Conservation (phyloP, 2,329 filamentous ascomycete species). For the Mollisia scopiformis region DNA sequence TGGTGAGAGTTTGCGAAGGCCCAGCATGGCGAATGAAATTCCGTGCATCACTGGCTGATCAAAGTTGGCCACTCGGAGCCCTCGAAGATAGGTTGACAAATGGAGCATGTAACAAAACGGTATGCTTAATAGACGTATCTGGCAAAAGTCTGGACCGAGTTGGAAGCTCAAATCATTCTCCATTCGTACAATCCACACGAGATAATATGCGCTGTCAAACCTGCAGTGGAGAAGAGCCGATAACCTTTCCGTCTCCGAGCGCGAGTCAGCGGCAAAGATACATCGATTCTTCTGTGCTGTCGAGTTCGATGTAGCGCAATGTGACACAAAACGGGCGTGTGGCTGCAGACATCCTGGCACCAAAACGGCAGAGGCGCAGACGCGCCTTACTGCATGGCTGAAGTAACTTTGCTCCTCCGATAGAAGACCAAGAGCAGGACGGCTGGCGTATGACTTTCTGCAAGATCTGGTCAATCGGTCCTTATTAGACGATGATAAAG, state of each 20-base stretch:
- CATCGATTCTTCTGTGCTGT: not conserved
- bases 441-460: not conserved
- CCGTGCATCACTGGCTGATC: not conserved
- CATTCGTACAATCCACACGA: not conserved
- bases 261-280: not conserved
- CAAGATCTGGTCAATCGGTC: not conserved
- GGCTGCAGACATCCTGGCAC: not conserved
- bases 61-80: not conserved
- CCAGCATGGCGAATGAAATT: not conserved
- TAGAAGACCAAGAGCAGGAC: not conserved
- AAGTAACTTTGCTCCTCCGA: not conserved
- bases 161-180: no score
- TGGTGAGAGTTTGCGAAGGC: not conserved
- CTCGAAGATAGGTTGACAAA: not conserved
- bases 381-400: not conserved
- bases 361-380: conserved; percentile 1
- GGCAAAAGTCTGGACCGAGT: no score
- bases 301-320: not conserved
- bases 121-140: not conserved
- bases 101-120: not conserved
- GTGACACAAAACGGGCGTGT: not conserved
- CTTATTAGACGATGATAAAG: not conserved
- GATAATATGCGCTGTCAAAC: not conserved
- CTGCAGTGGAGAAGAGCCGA: not conserved
- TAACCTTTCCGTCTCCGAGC: not conserved